A percentile compares a stretch with the other conserved stretches of the same genome.
These are phyloP conservation scores for Phytophthora pisi DNA, from an alignment of 352 stramenopile genomes.

Conservation along the genomic window DNA sequence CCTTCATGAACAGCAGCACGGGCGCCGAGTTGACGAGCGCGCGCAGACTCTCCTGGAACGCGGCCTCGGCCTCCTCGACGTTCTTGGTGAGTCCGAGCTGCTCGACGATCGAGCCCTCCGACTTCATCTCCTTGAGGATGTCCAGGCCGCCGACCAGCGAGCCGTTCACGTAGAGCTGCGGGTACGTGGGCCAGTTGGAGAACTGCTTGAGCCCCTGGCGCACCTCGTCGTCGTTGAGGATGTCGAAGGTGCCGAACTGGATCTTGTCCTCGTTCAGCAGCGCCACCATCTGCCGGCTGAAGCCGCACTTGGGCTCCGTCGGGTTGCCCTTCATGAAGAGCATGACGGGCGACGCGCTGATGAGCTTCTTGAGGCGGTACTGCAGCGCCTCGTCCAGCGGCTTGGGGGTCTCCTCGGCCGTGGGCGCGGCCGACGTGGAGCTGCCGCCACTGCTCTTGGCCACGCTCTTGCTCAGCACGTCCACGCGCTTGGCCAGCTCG, in stretches of 20 bases:
- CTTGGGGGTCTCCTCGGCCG: slow-evolving; percentile 26
- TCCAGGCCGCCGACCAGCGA: slow-evolving; percentile 97
- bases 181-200: slow-evolving; percentile 98
- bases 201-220: slow-evolving; percentile 97
- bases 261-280: slow-evolving; percentile 94
- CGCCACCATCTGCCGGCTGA: slow-evolving; percentile 94
- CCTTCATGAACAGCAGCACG: slow-evolving; percentile 97
- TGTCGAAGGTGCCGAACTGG: slow-evolving; percentile 97
- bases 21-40: slow-evolving; percentile 87
- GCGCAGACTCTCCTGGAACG: slow-evolving; percentile 86
- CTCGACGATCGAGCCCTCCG: slow-evolving; percentile 78
- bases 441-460: slow-evolving; percentile 52
- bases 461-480: slow-evolving; percentile 85
- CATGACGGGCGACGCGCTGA: slow-evolving; percentile 92
- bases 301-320: slow-evolving; percentile 95
- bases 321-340: slow-evolving; percentile 99
- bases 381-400: slow-evolving; percentile 67
- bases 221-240: slow-evolving; percentile 95
- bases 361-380: slow-evolving; percentile 85
- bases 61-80: slow-evolving; percentile 74
- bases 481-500: slow-evolving; percentile 83
- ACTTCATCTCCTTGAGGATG: slow-evolving; percentile 97
- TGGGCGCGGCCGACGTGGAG: slow-evolving; percentile 4
- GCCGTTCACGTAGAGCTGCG: slow-evolving; percentile 98
- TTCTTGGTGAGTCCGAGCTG: slow-evolving; percentile 79